A percentile compares a stretch with the other conserved stretches of the same genome.
These are phyloP conservation scores for Aspergillus pseudonomiae DNA, from an alignment of 2,329 filamentous ascomycete species.

Conservation along the genomic window DNA sequence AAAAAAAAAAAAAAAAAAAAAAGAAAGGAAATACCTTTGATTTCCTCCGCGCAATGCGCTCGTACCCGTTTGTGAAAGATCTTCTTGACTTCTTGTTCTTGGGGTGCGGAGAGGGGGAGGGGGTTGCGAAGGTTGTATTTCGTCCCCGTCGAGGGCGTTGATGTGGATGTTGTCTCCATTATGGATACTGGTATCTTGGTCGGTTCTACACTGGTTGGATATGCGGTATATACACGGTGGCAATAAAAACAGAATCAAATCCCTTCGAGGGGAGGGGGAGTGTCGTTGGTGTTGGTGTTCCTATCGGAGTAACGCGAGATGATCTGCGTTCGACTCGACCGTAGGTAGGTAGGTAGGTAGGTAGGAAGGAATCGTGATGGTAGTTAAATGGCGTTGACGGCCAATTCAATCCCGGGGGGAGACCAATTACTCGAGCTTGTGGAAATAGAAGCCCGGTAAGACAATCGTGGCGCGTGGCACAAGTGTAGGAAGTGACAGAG, in stretches of 20 bases:
- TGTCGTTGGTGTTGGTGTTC: not conserved
- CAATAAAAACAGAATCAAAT: not conserved
- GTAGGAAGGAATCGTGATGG: too few species aligned
- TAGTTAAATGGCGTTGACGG: too few species aligned
- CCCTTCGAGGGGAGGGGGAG: not conserved
- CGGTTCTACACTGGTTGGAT: not conserved
- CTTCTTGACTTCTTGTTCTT: conserved; percentile 80
- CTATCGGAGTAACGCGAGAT: not conserved
- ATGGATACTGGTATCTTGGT: too few species aligned
- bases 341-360: too few species aligned
- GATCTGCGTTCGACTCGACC: too few species aligned
- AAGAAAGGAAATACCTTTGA: conserved; percentile 62
- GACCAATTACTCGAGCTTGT: too few species aligned
- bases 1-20: not conserved
- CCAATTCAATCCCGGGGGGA: too few species aligned
- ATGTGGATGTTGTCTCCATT: conserved; percentile 3
- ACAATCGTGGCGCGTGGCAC: not conserved
- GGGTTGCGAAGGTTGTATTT: conserved; percentile 66
- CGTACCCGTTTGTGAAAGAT: conserved; percentile 81
- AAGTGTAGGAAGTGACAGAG: not conserved
- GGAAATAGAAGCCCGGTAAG: too few species aligned
- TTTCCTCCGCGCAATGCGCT: conserved; percentile 73
- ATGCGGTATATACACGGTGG: not conserved
- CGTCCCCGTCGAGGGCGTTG: conserved; percentile 1
- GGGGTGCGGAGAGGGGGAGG: conserved; percentile 76